Evolutionary conservation across 2,329 filamentous ascomycete genomes (phyloP).

Genomic region (Ophiognomonia clavigignenti-juglandacearum): DNA sequence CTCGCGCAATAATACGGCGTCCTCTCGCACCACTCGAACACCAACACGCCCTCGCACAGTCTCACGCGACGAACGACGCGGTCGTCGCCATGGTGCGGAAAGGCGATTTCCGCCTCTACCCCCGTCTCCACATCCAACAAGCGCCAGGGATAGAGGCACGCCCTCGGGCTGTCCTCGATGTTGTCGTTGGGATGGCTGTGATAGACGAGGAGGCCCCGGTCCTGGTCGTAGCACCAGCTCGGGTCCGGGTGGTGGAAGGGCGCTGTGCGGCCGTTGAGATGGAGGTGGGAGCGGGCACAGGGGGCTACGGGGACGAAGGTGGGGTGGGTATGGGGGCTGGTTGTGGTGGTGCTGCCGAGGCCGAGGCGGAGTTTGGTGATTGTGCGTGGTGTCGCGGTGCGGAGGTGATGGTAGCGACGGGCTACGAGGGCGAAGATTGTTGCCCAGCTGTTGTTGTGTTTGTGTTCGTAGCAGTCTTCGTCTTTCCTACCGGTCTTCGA

Average conservation of each 20-base stretch:
- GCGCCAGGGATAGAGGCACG: slow-evolving; percentile 28
- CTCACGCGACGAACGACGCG: slow-evolving; percentile 52
- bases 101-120: slow-evolving; percentile 41
- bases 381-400: slow-evolving; percentile 39
- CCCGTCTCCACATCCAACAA: slow-evolving; percentile 47
- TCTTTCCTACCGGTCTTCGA: too few species aligned
- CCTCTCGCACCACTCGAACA: slow-evolving; percentile 59
- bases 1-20: slow-evolving; percentile 47
- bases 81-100: slow-evolving; percentile 35
- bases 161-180: slow-evolving; percentile 7
- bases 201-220: slow-evolving; percentile 53
- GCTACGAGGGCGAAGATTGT: slow-evolving; percentile 44
- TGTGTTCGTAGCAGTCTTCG: too few species aligned
- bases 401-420: slow-evolving; percentile 50
- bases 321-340: slow-evolving; percentile 25
- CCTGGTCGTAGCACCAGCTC: slow-evolving; percentile 48
- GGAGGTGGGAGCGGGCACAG: slow-evolving; percentile 42
- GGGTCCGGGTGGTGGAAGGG: slow-evolving; percentile 42
- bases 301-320: slow-evolving; percentile 27
- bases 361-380: slow-evolving; percentile 39
- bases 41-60: slow-evolving; percentile 47
- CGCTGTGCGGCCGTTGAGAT: slow-evolving; percentile 32
- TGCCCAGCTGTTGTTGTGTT: slow-evolving; percentile 37
- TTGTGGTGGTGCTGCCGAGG: too few species aligned
- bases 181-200: slow-evolving; percentile 27